phyloP scores from a whole-genome alignment of 164 flowering plant species.

The Dillenia turbinata region DNA sequence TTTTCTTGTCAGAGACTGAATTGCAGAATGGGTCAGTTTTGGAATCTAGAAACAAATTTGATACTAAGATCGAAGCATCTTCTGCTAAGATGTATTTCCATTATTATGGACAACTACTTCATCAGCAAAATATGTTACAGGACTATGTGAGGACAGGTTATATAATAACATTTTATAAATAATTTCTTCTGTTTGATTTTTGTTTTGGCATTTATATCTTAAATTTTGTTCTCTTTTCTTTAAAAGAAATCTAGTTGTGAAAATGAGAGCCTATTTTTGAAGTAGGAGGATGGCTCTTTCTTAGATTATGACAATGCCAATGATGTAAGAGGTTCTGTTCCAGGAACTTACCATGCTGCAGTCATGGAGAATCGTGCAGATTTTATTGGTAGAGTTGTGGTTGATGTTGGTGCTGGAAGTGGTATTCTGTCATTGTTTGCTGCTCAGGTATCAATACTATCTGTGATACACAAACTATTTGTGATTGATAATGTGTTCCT shows the following conservation, averaged over 20 bases:
- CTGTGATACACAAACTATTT: not conserved
- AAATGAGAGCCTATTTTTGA: too few relatives aligned
- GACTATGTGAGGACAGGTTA: conserved; percentile 99
- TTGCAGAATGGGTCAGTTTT: conserved; percentile 62
- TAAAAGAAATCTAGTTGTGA: too few relatives aligned
- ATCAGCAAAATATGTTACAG: conserved; percentile 98
- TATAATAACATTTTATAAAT: not conserved
- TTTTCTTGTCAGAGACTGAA: conserved; percentile 28
- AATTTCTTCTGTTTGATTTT: too few relatives aligned
- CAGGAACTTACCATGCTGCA: conserved; percentile 96
- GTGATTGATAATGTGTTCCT: too few relatives aligned
- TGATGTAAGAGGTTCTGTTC: conserved; percentile 1
- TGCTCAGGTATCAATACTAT: conserved; percentile 64
- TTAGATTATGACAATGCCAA: too few relatives aligned
- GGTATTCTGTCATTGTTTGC: conserved; percentile 98
- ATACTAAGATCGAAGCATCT: conserved; percentile 85
- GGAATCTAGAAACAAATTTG: conserved; percentile 72
- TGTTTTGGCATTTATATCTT: too few relatives aligned
- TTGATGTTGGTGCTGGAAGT: conserved; percentile 99
- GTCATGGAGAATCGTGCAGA: conserved; percentile 89
- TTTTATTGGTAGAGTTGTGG: conserved; percentile 84
- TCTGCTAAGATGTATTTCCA: conserved; percentile 99
- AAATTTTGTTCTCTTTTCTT: too few relatives aligned
- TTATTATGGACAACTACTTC: conserved; percentile 93
- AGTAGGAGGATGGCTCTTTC: too few relatives aligned